phyloP scores from a whole-genome alignment of 1,284 basidiomycete genomes.

The Rhodotorula sp. region DNA sequence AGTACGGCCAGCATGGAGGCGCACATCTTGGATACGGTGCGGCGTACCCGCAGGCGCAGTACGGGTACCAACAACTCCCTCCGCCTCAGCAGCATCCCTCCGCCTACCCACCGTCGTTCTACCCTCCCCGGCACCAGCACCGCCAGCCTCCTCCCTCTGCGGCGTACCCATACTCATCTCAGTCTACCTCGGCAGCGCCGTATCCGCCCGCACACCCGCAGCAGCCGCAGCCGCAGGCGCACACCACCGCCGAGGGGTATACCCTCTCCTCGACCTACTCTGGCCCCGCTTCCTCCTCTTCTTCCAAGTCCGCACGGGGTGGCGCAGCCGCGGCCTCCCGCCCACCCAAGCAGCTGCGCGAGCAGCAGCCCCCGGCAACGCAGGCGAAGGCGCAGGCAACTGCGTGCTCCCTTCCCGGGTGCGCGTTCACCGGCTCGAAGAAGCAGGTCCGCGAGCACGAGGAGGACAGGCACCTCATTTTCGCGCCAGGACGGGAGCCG shows the following conservation, averaged over 20 bases:
- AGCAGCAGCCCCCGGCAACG: not conserved
- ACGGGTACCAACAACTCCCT: not conserved
- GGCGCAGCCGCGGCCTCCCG: not conserved
- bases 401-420: constrained; percentile 68
- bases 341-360: not conserved
- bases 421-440: constrained; percentile 70
- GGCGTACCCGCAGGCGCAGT: not conserved
- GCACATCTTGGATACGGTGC: not conserved
- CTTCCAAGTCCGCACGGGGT: not conserved
- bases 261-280: constrained; percentile 60
- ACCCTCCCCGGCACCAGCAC: not conserved
- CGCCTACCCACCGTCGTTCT: constrained; percentile 5
- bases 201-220: not conserved
- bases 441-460: constrained; percentile 78
- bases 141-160: not conserved
- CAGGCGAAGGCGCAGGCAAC: constrained; percentile 14
- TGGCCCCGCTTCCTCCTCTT: constrained; percentile 17
- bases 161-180: not conserved
- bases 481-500: constrained; percentile 60
- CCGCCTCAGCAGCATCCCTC: not conserved
- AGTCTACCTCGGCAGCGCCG: not conserved
- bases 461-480: constrained; percentile 88
- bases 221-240: constrained; percentile 45
- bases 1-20: not conserved
- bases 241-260: constrained; percentile 60